Conservation (phyloP, 2,329 filamentous ascomycete species). For the Colletotrichum sublineola region DNA sequence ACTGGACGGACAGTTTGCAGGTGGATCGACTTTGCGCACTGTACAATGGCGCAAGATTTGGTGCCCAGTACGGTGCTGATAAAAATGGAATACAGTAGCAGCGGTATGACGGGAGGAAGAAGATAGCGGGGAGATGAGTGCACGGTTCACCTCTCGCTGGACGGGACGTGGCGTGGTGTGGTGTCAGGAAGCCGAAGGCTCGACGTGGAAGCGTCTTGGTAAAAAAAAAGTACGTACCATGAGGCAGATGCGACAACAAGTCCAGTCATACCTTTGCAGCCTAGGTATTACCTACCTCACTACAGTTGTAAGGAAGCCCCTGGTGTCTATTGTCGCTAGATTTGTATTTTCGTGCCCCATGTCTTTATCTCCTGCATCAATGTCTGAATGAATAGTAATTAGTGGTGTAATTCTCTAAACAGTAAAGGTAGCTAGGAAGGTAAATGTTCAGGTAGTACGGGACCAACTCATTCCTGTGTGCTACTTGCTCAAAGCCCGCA, state of each 20-base stretch:
- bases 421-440: background rate
- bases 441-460: background rate
- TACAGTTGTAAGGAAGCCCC: background rate
- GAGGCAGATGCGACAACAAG: background rate
- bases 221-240: slow-evolving; percentile 1
- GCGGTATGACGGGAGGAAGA: slow-evolving; percentile 29
- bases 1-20: slow-evolving; percentile 11
- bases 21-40: background rate
- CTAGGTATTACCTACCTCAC: background rate
- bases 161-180: background rate
- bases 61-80: background rate
- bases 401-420: background rate
- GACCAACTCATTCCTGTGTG: background rate
- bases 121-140: slow-evolving; percentile 31
- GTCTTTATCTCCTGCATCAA: background rate
- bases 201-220: slow-evolving; percentile 8
- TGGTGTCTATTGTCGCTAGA: background rate
- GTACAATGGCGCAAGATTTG: accelerated
- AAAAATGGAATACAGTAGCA: slow-evolving; percentile 8
- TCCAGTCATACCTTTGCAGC: background rate
- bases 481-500: background rate
- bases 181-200: slow-evolving; percentile 19
- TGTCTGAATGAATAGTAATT: background rate
- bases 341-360: background rate
- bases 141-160: slow-evolving; percentile 32